phyloP scores from a whole-genome alignment of 192 early-diverging fungal genomes.

The Entomortierella parvispora region DNA sequence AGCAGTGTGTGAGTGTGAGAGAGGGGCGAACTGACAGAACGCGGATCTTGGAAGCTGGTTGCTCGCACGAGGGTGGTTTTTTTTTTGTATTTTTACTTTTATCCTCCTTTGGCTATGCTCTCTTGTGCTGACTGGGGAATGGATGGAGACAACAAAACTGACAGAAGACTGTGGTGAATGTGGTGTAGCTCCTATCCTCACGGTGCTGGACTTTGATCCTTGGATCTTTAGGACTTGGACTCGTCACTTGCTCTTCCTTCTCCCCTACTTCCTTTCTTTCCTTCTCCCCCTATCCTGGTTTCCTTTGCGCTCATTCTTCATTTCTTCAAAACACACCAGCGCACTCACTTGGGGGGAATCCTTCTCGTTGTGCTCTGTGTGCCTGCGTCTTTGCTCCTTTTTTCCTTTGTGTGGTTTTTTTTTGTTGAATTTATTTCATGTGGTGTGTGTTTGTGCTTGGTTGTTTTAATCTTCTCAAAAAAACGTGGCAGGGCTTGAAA shows the following conservation, averaged over 20 bases:
- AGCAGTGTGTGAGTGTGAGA: background rate
- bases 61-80: too few species aligned
- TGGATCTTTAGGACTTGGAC: too few species aligned
- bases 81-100: too few species aligned
- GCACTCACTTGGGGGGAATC: background rate
- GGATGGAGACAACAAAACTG: too few species aligned
- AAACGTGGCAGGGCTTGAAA: background rate
- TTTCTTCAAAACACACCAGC: too few species aligned
- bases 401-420: background rate
- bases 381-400: background rate
- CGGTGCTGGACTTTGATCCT: too few species aligned
- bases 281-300: background rate
- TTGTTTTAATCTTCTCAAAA: background rate
- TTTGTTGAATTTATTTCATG: background rate
- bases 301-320: background rate
- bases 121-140: too few species aligned
- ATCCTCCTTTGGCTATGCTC: too few species aligned
- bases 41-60: too few species aligned
- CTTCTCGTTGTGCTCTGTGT: background rate
- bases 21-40: background rate
- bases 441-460: background rate
- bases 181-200: too few species aligned
- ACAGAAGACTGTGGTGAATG: too few species aligned
- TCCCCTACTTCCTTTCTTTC: background rate
- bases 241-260: too few species aligned